Evolutionary conservation across 352 stramenopile genomes (phyloP).

Genomic region (Phytophthora tentaculata): DNA sequence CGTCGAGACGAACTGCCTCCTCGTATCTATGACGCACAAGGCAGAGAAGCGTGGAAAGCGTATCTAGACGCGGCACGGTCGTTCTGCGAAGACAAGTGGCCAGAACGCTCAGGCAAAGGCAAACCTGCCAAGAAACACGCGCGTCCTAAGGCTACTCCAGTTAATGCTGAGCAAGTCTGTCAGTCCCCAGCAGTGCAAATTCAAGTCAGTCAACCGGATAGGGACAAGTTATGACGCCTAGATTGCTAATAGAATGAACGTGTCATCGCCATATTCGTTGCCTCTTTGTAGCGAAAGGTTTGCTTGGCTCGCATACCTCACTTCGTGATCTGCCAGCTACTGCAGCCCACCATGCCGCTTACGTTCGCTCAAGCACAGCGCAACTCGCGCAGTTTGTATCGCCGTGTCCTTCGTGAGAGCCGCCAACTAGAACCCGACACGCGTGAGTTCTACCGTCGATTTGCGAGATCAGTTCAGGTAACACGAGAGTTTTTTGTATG

Average conservation of each 20-base stretch:
- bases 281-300: background rate
- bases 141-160: conserved; percentile 26
- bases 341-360: background rate
- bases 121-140: conserved; percentile 42
- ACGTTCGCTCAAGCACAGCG: conserved; percentile 17
- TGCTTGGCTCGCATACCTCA: background rate
- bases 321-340: background rate
- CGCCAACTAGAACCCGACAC: conserved; percentile 46
- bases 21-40: conserved; percentile 39
- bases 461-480: conserved; percentile 42
- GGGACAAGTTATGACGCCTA: too few relatives aligned
- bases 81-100: conserved; percentile 75
- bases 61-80: conserved; percentile 44
- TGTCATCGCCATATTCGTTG: background rate
- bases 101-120: conserved; percentile 58
- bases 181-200: too few relatives aligned
- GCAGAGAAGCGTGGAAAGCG: conserved; percentile 43
- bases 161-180: background rate
- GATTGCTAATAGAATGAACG: too few relatives aligned
- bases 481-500: background rate
- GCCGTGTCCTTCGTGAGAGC: conserved; percentile 51
- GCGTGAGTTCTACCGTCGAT: conserved; percentile 53
- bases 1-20: conserved; percentile 37
- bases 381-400: conserved; percentile 45
- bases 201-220: too few relatives aligned